phyloP scores from a whole-genome alignment of 306 rosid genomes.

The Vigna unguiculata region DNA sequence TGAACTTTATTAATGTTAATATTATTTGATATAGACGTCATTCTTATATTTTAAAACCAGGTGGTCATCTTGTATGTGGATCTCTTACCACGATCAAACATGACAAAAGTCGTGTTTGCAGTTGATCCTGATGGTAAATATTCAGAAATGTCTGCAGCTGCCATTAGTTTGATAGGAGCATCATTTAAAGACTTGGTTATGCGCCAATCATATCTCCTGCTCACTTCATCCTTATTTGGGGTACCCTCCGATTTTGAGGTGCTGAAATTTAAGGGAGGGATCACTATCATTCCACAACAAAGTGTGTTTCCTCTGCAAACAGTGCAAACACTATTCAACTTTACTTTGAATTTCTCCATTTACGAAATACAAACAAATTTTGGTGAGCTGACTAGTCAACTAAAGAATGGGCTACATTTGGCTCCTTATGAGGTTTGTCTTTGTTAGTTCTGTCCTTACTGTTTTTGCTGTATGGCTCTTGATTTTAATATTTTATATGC shows the following conservation, averaged over 20 bases:
- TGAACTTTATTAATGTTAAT: not conserved
- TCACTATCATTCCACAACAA: constrained; percentile 70
- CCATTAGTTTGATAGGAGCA: constrained; percentile 60
- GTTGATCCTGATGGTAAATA: constrained; percentile 60
- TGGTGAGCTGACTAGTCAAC: constrained; percentile 62
- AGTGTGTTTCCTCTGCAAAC: constrained; percentile 72
- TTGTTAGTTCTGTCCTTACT: constrained; percentile 18
- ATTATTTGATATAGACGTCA: constrained; percentile 17
- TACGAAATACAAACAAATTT: constrained; percentile 66
- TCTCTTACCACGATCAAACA: constrained; percentile 51
- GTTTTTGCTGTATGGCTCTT: not conserved
- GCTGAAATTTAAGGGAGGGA: constrained; percentile 78
- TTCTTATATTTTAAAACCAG: constrained; percentile 53
- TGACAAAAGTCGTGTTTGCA: constrained; percentile 69
- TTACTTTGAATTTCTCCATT: constrained; percentile 76
- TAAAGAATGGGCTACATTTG: constrained; percentile 70
- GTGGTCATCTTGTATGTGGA: constrained; percentile 73
- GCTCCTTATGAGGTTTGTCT: constrained; percentile 69
- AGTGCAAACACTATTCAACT: constrained; percentile 65
- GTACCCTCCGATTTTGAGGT: constrained; percentile 61
- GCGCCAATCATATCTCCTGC: constrained; percentile 49
- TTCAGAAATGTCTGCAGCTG: constrained; percentile 56
- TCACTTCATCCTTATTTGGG: constrained; percentile 65
- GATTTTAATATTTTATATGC: not conserved
- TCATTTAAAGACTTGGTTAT: constrained; percentile 54